Conservation (phyloP, 176 grass and related monocot genomes). For the Musa acuminata region DNA sequence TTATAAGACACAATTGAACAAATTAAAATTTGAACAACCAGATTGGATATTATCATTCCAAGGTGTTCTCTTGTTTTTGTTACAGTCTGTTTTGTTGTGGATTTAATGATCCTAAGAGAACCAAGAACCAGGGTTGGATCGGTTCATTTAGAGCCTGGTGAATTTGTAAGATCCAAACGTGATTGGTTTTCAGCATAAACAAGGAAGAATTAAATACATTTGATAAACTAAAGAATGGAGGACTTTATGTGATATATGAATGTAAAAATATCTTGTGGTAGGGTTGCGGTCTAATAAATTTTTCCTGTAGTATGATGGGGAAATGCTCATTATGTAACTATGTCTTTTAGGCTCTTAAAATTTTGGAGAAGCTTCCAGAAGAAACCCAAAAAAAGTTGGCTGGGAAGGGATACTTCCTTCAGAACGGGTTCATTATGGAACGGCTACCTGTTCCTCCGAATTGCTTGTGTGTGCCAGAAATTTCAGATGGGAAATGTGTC, state of each 20-base stretch:
- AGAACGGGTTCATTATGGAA: constrained; percentile 70
- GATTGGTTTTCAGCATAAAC: neutral
- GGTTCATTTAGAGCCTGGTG: neutral
- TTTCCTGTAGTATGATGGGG: no score
- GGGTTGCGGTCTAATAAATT: neutral
- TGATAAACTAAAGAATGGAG: neutral
- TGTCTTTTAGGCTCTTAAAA: constrained; percentile 61
- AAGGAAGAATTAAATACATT: neutral
- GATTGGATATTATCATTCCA: no score
- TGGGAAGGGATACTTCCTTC: constrained; percentile 54
- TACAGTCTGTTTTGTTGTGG: no score
- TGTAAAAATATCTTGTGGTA: neutral
- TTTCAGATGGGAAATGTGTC: constrained; percentile 69
- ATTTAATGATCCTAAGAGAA: no score
- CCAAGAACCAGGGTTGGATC: neutral
- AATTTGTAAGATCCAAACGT: neutral
- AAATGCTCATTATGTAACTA: constrained; percentile 1
- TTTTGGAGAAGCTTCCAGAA: constrained; percentile 63
- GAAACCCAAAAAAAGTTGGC: constrained; percentile 64
- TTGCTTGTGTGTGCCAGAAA: constrained; percentile 73
- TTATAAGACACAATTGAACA: no score
- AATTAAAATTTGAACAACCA: no score
- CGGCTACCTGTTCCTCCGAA: constrained; percentile 80
- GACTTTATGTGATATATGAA: neutral
- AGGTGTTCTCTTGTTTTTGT: no score